phyloP scores from a whole-genome alignment of 129 eudicot species.

The Pittosporum tobira region DNA sequence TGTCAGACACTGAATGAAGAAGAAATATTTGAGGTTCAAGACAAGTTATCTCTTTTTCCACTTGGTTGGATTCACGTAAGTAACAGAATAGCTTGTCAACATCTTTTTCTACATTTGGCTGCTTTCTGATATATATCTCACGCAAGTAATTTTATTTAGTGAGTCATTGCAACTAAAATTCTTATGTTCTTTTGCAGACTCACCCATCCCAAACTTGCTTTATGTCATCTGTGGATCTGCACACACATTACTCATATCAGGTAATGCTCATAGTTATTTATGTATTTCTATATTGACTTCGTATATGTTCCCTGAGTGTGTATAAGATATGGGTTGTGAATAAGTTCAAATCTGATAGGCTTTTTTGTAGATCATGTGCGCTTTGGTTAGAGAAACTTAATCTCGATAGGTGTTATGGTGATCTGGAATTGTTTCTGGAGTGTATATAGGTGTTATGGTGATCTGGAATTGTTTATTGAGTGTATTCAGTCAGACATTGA shows the following conservation, averaged over 20 bases:
- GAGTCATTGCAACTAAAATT: not conserved
- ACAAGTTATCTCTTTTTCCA: slow-evolving; percentile 67
- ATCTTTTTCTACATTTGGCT: not conserved
- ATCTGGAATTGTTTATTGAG: not conserved
- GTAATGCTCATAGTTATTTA: slow-evolving; percentile 24
- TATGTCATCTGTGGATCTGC: slow-evolving; percentile 98
- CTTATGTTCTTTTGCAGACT: slow-evolving; percentile 53
- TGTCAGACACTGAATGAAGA: slow-evolving; percentile 95
- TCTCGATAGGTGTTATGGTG: not conserved
- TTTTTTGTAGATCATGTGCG: not conserved
- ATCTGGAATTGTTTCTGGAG: not conserved
- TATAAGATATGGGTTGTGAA: not conserved
- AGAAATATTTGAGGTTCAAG: slow-evolving; percentile 93
- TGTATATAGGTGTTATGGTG: not conserved
- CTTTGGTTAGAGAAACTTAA: too few species aligned
- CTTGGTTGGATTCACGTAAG: slow-evolving; percentile 99
- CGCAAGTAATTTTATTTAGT: too few species aligned
- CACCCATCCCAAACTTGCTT: slow-evolving; percentile 94
- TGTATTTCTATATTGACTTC: not conserved
- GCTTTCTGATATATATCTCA: not conserved
- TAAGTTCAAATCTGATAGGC: not conserved
- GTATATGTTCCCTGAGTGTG: not conserved
- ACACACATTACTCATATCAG: slow-evolving; percentile 99
- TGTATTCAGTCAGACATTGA: not conserved
- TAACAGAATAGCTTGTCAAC: slow-evolving; percentile 16